A percentile compares a stretch with the other conserved stretches of the same genome.
phyloP scores from a whole-genome alignment of 1,284 basidiomycete species.

The Inonotus obliquus region DNA sequence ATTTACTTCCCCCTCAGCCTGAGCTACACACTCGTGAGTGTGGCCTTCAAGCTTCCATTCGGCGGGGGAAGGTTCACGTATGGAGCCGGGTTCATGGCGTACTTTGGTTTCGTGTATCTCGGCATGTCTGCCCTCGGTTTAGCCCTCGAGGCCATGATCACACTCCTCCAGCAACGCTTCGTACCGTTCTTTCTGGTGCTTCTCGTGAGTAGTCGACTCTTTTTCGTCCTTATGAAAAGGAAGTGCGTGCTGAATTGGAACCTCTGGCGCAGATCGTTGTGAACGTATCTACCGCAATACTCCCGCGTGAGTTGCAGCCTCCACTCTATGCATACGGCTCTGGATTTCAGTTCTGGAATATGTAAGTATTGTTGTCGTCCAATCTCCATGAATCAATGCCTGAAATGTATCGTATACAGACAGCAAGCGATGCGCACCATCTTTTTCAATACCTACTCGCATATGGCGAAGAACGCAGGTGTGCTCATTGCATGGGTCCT shows the following conservation, averaged over 20 bases:
- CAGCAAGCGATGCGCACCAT: constrained; percentile 39
- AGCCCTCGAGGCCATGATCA: constrained; percentile 38
- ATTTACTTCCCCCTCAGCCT: constrained; percentile 39
- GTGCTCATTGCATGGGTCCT: constrained; percentile 43
- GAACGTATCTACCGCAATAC: constrained; percentile 38
- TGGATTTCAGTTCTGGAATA: constrained; percentile 42
- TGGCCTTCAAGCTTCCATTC: constrained; percentile 39
- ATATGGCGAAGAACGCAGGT: constrained; percentile 39
- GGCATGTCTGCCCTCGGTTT: constrained; percentile 35
- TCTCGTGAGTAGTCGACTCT: constrained; percentile 23
- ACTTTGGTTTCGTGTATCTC: constrained; percentile 35
- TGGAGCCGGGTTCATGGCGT: constrained; percentile 41
- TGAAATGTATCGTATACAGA: constrained; percentile 16
- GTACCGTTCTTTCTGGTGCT: constrained; percentile 32
- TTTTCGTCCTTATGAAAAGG: neutral
- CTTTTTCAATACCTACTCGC: constrained; percentile 45
- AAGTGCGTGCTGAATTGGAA: neutral
- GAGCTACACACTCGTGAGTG: constrained; percentile 40
- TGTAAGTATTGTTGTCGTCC: constrained; percentile 2
- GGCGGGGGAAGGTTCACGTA: constrained; percentile 32
- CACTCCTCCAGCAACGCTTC: constrained; percentile 29
- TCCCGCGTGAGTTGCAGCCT: constrained; percentile 43
- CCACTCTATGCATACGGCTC: constrained; percentile 36
- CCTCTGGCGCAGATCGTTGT: constrained; percentile 34
- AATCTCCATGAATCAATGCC: neutral